These are phyloP conservation scores for Gossypium davidsonii DNA, from an alignment of 441 rosid species.

Conservation along the genomic window DNA sequence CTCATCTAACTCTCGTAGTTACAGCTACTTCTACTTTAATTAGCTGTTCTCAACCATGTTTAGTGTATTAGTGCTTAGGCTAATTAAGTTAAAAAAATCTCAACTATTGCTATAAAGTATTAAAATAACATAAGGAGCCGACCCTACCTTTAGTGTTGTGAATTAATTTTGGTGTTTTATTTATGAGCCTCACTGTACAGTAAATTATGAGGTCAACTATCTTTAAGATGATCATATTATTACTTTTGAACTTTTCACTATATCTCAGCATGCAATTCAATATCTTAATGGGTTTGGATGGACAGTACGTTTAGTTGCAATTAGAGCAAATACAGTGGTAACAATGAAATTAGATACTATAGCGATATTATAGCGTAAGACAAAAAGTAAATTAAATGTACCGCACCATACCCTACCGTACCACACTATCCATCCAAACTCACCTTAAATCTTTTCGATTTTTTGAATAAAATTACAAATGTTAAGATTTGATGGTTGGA, in stretches of 20 bases:
- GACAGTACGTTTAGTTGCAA: too few species aligned
- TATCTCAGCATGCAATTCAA: not conserved
- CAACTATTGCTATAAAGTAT: not conserved
- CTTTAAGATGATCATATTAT: not conserved
- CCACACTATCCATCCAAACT: rapidly evolving
- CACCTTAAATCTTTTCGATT: rapidly evolving
- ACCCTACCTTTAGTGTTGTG: not conserved
- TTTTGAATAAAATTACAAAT: too few species aligned
- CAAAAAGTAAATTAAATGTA: too few species aligned
- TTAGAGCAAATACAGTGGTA: too few species aligned
- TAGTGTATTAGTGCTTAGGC: not conserved
- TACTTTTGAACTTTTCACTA: not conserved
- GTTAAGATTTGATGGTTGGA: too few species aligned
- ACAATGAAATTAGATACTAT: too few species aligned
- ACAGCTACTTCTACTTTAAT: too few species aligned
- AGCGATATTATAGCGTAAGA: rapidly evolving
- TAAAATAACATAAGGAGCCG: not conserved
- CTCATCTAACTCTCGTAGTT: too few species aligned
- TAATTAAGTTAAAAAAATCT: not conserved
- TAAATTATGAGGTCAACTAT: not conserved
- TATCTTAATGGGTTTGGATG: not conserved
- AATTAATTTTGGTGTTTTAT: not conserved
- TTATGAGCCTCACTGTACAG: not conserved
- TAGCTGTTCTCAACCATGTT: not conserved
- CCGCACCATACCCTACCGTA: rapidly evolving